These are phyloP conservation scores for Melampsora americana DNA, from an alignment of 1,284 basidiomycete genomes.

Conservation along the genomic window DNA sequence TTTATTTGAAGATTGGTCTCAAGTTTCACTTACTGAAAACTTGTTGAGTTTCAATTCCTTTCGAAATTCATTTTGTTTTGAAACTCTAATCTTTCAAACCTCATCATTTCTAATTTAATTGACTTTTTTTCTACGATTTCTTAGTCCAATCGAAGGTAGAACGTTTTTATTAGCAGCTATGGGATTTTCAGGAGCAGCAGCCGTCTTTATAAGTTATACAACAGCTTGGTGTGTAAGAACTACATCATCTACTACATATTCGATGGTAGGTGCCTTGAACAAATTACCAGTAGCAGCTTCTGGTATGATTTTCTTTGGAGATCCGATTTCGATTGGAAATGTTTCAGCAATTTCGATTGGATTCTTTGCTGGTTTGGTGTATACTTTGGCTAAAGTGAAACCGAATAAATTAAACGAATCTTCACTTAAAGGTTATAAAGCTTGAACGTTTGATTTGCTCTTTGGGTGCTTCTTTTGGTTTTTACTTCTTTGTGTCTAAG, in stretches of 20 bases:
- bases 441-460: neutral
- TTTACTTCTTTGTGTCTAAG: no score
- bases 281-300: conserved; percentile 96
- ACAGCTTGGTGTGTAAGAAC: conserved; percentile 98
- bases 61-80: no score
- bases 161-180: conserved; percentile 79
- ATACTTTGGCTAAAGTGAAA: conserved; percentile 46
- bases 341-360: conserved; percentile 83
- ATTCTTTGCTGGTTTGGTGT: conserved; percentile 72
- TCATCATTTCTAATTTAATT: no score
- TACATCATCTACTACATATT: conserved; percentile 96
- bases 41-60: conserved; percentile 65
- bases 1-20: conserved; percentile 84
- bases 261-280: conserved; percentile 98
- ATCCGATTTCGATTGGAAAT: conserved; percentile 78
- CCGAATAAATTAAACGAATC: conserved; percentile 38
- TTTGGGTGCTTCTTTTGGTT: no score
- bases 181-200: conserved; percentile 90
- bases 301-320: conserved; percentile 92
- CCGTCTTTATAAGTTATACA: conserved; percentile 95
- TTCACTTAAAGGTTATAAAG: neutral
- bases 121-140: no score
- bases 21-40: conserved; percentile 71
- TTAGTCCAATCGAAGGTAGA: conserved; percentile 77
- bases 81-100: no score